Conservation (phyloP, 169 alveolate genomes). For the Blepharisma undulans region DNA sequence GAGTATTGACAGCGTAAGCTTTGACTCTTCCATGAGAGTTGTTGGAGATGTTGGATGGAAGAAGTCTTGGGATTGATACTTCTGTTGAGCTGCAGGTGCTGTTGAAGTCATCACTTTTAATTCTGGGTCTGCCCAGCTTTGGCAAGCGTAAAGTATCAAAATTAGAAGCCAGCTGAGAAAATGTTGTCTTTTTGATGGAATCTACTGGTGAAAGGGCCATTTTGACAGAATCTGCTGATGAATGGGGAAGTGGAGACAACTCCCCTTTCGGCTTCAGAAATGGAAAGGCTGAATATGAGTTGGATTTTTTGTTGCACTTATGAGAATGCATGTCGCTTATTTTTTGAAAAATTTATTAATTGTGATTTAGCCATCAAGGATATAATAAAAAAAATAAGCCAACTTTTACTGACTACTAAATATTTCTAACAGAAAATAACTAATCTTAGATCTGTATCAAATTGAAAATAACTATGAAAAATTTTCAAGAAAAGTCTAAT, state of each 20-base stretch:
- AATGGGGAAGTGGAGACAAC: not conserved
- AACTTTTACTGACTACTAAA: not conserved
- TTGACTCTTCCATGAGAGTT: constrained; percentile 66
- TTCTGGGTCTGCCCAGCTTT: not conserved
- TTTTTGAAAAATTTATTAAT: too few relatives aligned
- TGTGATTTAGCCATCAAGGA: not conserved
- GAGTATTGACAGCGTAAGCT: constrained; percentile 84
- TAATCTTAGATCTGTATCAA: not conserved
- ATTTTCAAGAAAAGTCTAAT: too few relatives aligned
- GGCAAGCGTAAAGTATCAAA: not conserved
- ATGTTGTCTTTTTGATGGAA: not conserved
- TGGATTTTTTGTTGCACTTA: not conserved
- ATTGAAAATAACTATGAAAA: not conserved
- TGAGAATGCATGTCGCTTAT: not conserved
- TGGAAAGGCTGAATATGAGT: not conserved
- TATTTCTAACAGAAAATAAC: too few relatives aligned
- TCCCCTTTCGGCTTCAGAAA: not conserved
- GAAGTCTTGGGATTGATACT: not conserved
- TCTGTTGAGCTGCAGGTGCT: not conserved
- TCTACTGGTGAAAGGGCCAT: not conserved
- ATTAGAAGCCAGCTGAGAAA: not conserved
- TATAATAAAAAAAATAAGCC: not conserved
- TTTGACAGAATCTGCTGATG: not conserved
- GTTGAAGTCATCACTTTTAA: not conserved
- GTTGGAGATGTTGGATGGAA: constrained; percentile 51